A percentile compares a stretch with the other conserved stretches of the same genome.
These are phyloP conservation scores for Batkoa obscura DNA, from an alignment of 371 early-diverging fungal species.

Conservation along the genomic window DNA sequence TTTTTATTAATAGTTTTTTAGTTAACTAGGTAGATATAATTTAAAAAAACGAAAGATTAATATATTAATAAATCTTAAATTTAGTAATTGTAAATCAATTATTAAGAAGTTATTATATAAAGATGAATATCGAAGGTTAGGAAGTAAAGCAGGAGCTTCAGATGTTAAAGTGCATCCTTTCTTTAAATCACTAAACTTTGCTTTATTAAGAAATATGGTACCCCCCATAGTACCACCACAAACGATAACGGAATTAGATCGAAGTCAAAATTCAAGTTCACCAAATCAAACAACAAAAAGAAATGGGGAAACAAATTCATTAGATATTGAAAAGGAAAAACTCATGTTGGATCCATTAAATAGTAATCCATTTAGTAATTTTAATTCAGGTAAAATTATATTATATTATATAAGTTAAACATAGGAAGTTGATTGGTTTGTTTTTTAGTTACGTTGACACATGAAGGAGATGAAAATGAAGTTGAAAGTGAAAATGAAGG, in stretches of 20 bases:
- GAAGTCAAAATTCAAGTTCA: slow-evolving; percentile 18
- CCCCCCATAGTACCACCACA: slow-evolving; percentile 83
- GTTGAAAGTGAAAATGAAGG: too few relatives aligned
- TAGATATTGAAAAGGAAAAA: slow-evolving; percentile 34
- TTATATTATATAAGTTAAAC: background rate
- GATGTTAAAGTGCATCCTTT: slow-evolving; percentile 87
- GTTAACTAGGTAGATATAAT: background rate
- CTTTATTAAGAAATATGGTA: slow-evolving; percentile 56
- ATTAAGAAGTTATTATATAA: slow-evolving; percentile 71
- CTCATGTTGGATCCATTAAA: slow-evolving; percentile 15
- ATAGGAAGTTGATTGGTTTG: background rate
- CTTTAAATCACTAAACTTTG: slow-evolving; percentile 86
- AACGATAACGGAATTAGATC: background rate
- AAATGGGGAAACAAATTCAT: slow-evolving; percentile 35
- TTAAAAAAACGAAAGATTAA: background rate
- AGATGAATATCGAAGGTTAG: slow-evolving; percentile 68
- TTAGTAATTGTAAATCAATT: slow-evolving; percentile 37
- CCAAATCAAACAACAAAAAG: slow-evolving; percentile 44
- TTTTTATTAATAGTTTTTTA: background rate
- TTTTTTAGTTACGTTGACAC: background rate
- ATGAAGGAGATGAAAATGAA: background rate
- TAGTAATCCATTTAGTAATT: slow-evolving; percentile 44
- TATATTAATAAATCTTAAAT: background rate
- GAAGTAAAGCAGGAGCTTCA: slow-evolving; percentile 74
- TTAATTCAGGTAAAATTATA: slow-evolving; percentile 30